phyloP scores from a whole-genome alignment of 2,329 filamentous ascomycete genomes.

The Ustulina deusta region DNA sequence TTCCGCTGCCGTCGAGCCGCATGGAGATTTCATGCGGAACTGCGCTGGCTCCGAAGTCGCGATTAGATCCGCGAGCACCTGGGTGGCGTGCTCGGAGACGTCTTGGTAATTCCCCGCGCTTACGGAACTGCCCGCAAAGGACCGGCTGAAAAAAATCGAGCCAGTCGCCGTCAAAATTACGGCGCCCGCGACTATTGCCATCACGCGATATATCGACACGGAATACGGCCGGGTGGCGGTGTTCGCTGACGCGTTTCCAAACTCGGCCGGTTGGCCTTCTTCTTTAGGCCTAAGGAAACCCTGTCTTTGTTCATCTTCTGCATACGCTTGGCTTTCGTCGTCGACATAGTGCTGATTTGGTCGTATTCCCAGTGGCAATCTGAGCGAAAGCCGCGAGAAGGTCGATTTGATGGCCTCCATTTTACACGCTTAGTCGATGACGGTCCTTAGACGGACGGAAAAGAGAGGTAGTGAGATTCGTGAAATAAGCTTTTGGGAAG shows the following conservation, averaged over 20 bases:
- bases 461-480: neutral
- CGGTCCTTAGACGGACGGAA: neutral
- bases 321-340: conserved; percentile 9
- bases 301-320: conserved; percentile 18
- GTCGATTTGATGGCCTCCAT: conserved; percentile 19
- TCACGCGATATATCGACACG: conserved; percentile 10
- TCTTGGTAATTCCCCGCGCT: neutral
- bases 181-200: conserved; percentile 9
- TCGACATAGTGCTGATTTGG: conserved; percentile 6
- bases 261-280: neutral
- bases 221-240: neutral
- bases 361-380: neutral
- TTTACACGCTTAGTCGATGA: neutral
- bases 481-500: neutral
- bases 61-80: conserved; percentile 11
- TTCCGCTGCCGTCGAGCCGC: conserved; percentile 39
- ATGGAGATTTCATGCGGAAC: conserved; percentile 38
- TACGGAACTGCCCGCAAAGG: neutral
- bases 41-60: conserved; percentile 13
- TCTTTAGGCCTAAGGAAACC: conserved; percentile 20
- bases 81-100: conserved; percentile 18
- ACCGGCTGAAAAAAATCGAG: conserved; percentile 5
- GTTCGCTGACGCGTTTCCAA: neutral
- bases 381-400: conserved; percentile 14
- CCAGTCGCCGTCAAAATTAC: conserved; percentile 13